Conservation (phyloP, 75 land plant genomes). For the Azolla pinnata region DNA sequence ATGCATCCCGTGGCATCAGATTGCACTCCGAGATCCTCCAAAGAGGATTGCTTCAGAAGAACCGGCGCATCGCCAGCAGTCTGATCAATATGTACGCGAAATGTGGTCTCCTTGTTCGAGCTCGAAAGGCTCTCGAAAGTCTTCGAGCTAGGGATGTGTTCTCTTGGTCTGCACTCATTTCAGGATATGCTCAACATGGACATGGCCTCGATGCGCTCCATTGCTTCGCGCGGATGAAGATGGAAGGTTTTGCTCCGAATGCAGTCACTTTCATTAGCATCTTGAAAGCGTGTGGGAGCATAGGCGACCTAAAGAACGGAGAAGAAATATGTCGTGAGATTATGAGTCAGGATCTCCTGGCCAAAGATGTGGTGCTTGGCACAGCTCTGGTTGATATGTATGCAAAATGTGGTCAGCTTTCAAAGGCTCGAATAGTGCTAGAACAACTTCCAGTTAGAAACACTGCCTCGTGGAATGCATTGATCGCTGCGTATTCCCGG, state of each 20-base stretch:
- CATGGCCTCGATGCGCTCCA: not conserved
- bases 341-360: slow-evolving; percentile 19
- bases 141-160: slow-evolving; percentile 31
- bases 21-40: slow-evolving; percentile 17
- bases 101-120: slow-evolving; percentile 29
- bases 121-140: slow-evolving; percentile 11
- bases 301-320: slow-evolving; percentile 20
- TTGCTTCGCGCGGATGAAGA: slow-evolving; percentile 9
- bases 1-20: slow-evolving; percentile 8
- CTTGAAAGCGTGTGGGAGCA: slow-evolving; percentile 34
- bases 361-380: not conserved
- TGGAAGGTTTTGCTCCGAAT: slow-evolving; percentile 4
- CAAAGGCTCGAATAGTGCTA: slow-evolving; percentile 21
- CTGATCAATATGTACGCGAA: slow-evolving; percentile 11
- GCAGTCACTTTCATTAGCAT: slow-evolving; percentile 32
- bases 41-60: slow-evolving; percentile 7
- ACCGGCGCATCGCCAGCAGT: slow-evolving; percentile 14
- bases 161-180: slow-evolving; percentile 39
- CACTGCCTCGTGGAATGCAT: slow-evolving; percentile 37
- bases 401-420: slow-evolving; percentile 16
- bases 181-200: slow-evolving; percentile 29
- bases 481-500: slow-evolving; percentile 36
- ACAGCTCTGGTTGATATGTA: slow-evolving; percentile 26
- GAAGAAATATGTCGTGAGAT: slow-evolving; percentile 23
- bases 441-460: slow-evolving; percentile 19